Conservation (phyloP, 202 grass and related monocot genomes). For the Tripidium arundinaceum region DNA sequence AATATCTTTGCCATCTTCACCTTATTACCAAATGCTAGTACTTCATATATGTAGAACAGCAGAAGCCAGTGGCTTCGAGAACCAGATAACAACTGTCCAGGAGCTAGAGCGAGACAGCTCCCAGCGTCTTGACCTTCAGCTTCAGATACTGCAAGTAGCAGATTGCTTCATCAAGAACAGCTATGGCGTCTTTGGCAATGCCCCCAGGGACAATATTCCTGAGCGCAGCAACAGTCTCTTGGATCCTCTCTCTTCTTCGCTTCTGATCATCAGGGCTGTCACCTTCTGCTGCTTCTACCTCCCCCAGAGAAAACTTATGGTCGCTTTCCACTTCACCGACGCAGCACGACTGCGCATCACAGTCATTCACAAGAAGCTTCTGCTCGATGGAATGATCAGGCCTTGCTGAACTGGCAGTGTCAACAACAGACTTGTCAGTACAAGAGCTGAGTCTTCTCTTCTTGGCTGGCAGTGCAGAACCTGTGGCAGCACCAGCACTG, state of each 20-base stretch:
- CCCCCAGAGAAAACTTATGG: slow-evolving; percentile 28
- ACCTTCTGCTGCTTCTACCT: slow-evolving; percentile 38
- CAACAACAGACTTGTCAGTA: slow-evolving; percentile 57
- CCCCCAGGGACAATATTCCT: slow-evolving; percentile 81
- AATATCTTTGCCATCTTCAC: background rate
- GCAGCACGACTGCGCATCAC: slow-evolving; percentile 63
- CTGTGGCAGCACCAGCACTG: slow-evolving; percentile 41
- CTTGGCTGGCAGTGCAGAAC: slow-evolving; percentile 43
- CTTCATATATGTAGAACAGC: background rate
- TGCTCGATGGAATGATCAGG: slow-evolving; percentile 29
- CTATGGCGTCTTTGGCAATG: slow-evolving; percentile 62
- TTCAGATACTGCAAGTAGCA: slow-evolving; percentile 87
- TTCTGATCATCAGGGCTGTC: slow-evolving; percentile 40
- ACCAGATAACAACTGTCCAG: no score
- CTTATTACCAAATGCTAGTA: slow-evolving; percentile 18
- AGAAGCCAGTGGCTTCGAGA: background rate
- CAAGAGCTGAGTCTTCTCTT: slow-evolving; percentile 54
- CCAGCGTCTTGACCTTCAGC: slow-evolving; percentile 74
- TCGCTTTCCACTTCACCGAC: slow-evolving; percentile 51
- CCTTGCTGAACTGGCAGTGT: slow-evolving; percentile 75
- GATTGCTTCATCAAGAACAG: slow-evolving; percentile 88
- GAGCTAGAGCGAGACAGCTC: slow-evolving; percentile 51
- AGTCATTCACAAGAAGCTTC: slow-evolving; percentile 33
- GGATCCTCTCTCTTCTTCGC: slow-evolving; percentile 72
- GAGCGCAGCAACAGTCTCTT: slow-evolving; percentile 74